A percentile compares a stretch with the other conserved stretches of the same genome.
Evolutionary conservation across 768 basidiomycete species (phyloP).

Genomic region (Lentinula raphanica): DNA sequence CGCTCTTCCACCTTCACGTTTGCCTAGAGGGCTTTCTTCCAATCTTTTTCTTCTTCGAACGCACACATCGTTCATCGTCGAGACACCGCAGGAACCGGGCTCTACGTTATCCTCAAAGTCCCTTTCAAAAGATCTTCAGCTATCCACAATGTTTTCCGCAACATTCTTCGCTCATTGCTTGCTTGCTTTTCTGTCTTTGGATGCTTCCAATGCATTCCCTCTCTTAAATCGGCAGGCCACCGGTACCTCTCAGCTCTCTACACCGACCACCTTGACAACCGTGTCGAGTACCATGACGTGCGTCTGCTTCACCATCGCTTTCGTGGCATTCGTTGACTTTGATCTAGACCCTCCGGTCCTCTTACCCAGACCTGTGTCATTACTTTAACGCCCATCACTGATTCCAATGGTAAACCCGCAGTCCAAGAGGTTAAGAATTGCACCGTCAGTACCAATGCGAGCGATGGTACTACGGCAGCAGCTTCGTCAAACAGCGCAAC

Average conservation of each 20-base stretch:
- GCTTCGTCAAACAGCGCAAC: slow-evolving; percentile 6
- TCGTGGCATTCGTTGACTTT: slow-evolving; percentile 9
- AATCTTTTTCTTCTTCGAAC: slow-evolving; percentile 32
- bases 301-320: slow-evolving; percentile 16
- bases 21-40: slow-evolving; percentile 41
- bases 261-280: slow-evolving; percentile 35
- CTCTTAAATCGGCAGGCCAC: slow-evolving; percentile 25
- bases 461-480: slow-evolving; percentile 3
- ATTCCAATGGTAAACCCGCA: slow-evolving; percentile 40
- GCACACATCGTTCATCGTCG: slow-evolving; percentile 29
- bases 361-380: slow-evolving; percentile 56
- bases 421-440: slow-evolving; percentile 52
- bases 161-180: slow-evolving; percentile 33
- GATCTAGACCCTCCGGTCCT: slow-evolving; percentile 41
- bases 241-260: slow-evolving; percentile 12
- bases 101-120: slow-evolving; percentile 27
- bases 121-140: slow-evolving; percentile 11
- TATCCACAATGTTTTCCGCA: slow-evolving; percentile 34
- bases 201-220: slow-evolving; percentile 32
- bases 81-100: slow-evolving; percentile 51
- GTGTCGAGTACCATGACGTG: slow-evolving; percentile 43
- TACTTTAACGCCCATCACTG: slow-evolving; percentile 50
- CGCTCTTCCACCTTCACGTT: slow-evolving; percentile 18
- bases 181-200: slow-evolving; percentile 28
- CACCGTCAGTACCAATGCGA: slow-evolving; percentile 29